A percentile compares a stretch with the other conserved stretches of the same genome.
Evolutionary conservation across 768 basidiomycete species (phyloP).

Genomic region (Pleurotus pulmonarius): DNA sequence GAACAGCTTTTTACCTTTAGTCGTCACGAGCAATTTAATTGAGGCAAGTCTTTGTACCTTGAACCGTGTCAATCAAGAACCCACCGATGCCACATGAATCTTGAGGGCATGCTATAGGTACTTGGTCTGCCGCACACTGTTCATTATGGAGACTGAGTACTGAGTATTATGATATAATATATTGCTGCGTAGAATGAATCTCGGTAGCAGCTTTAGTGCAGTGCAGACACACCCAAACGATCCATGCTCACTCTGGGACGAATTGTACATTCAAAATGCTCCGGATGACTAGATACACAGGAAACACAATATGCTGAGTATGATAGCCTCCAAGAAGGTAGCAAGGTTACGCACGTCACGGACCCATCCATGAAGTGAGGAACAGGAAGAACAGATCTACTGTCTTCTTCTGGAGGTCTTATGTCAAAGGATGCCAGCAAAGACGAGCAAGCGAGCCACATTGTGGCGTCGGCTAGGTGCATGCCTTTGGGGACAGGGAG

Average conservation of each 20-base stretch:
- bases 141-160: too few species aligned
- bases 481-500: conserved; percentile 14
- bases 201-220: too few species aligned
- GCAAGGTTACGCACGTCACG: conserved; percentile 8
- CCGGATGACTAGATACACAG: background rate
- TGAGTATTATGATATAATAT: too few species aligned
- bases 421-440: conserved; percentile 17
- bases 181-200: too few species aligned
- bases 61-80: too few species aligned
- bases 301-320: background rate
- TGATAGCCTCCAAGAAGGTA: background rate
- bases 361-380: conserved; percentile 7
- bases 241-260: background rate
- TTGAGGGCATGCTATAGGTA: too few species aligned
- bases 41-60: too few species aligned
- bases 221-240: too few species aligned
- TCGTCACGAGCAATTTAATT: too few species aligned
- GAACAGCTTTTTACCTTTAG: too few species aligned
- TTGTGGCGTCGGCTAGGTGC: conserved; percentile 21
- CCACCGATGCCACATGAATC: too few species aligned
- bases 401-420: conserved; percentile 10
- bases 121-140: too few species aligned
- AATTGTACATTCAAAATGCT: background rate
- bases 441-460: conserved; percentile 20
- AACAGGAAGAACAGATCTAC: conserved; percentile 12